phyloP scores from a whole-genome alignment of 805 yeast genomes.

The Maudiozyma saulgeensis region DNA sequence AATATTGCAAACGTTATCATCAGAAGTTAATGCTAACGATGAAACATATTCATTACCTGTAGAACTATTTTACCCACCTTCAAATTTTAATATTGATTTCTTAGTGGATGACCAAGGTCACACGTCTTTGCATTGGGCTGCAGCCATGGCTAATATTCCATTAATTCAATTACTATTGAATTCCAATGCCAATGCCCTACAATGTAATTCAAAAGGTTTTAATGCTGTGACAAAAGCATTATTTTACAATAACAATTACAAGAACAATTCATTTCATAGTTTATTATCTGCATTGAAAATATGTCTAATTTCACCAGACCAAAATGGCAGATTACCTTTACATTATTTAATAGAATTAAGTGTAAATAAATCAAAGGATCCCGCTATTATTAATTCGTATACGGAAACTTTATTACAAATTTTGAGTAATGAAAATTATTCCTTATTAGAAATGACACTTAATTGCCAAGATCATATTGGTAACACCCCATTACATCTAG shows the following conservation, averaged over 20 bases:
- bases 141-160: conserved; percentile 60
- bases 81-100: conserved; percentile 52
- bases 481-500: conserved; percentile 77
- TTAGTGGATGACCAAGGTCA: conserved; percentile 76
- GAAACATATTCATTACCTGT: conserved; percentile 23
- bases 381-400: conserved; percentile 46
- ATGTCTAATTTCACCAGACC: conserved; percentile 64
- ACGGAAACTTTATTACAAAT: conserved; percentile 40
- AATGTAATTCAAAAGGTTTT: conserved; percentile 48
- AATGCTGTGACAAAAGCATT: conserved; percentile 62
- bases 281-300: conserved; percentile 51
- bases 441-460: conserved; percentile 45
- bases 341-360: conserved; percentile 56
- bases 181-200: conserved; percentile 53
- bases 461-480: conserved; percentile 78
- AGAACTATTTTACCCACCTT: conserved; percentile 47
- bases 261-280: conserved; percentile 48
- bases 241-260: conserved; percentile 64
- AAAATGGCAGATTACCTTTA: conserved; percentile 60
- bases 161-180: conserved; percentile 46
- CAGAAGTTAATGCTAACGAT: conserved; percentile 22
- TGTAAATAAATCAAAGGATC: conserved; percentile 39
- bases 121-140: conserved; percentile 78
- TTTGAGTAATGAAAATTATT: conserved; percentile 32
- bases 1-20: conserved; percentile 24